Conservation (phyloP, 352 stramenopile species). For the Globisporangium radiosum region DNA sequence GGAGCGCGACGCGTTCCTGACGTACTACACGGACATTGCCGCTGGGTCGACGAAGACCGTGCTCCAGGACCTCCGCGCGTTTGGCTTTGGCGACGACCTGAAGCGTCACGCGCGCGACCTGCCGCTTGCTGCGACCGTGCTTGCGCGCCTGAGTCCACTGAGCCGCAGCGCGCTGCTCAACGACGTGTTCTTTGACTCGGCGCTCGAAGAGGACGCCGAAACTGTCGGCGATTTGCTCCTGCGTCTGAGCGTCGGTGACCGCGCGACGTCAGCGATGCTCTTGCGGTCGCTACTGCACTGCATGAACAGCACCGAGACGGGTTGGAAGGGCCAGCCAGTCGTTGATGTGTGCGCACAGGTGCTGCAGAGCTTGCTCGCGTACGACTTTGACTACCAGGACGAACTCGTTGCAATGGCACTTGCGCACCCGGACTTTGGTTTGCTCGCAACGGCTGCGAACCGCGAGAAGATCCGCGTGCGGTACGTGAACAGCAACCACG, state of each 20-base stretch:
- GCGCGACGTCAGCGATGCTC: conserved; percentile 49
- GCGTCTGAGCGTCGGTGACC: conserved; percentile 57
- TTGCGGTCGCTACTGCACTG: conserved; percentile 68
- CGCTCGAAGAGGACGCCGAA: conserved; percentile 82
- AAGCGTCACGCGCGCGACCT: conserved; percentile 36
- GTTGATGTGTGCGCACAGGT: conserved; percentile 64
- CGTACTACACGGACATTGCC: conserved; percentile 78
- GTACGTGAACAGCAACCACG: conserved; percentile 62
- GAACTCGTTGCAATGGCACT: conserved; percentile 70
- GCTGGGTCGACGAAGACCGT: conserved; percentile 72
- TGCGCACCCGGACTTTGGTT: conserved; percentile 51
- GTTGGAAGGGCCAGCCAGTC: conserved; percentile 84
- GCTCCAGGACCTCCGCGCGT: conserved; percentile 68
- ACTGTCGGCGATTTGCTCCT: conserved; percentile 70
- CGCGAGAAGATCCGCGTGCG: conserved; percentile 56
- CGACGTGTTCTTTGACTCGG: conserved; percentile 82
- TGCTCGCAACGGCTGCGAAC: conserved; percentile 61
- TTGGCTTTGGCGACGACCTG: conserved; percentile 80
- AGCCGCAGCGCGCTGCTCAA: conserved; percentile 62
- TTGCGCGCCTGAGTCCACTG: conserved; percentile 44
- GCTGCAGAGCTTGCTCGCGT: conserved; percentile 54
- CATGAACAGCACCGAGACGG: conserved; percentile 73
- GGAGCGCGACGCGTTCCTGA: conserved; percentile 70
- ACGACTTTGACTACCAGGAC: conserved; percentile 49
- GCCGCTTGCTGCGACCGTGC: conserved; percentile 28